Evolutionary conservation across 352 stramenopile genomes (phyloP).

Genomic region (Halophytophthora polymorphica): DNA sequence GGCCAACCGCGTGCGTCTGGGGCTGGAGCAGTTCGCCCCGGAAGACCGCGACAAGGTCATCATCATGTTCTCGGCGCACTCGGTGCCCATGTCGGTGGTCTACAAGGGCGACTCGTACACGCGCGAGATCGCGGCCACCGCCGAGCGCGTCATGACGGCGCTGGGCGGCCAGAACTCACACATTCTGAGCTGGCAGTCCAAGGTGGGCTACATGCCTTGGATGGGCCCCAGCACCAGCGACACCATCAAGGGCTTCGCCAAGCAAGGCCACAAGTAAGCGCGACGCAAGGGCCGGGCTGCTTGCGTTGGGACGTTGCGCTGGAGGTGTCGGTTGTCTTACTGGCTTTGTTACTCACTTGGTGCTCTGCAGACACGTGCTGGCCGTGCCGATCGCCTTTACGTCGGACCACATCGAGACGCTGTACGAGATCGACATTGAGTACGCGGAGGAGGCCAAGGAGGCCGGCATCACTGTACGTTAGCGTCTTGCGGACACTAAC

Average conservation of each 20-base stretch:
- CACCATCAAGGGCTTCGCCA: constrained; percentile 90
- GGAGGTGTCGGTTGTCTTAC: constrained; percentile 8
- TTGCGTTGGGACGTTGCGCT: background rate
- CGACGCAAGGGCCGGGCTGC: background rate
- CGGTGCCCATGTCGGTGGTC: constrained; percentile 87
- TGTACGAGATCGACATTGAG: constrained; percentile 99
- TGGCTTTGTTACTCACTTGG: background rate
- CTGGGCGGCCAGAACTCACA: constrained; percentile 71
- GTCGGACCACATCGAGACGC: constrained; percentile 98
- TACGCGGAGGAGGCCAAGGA: constrained; percentile 96
- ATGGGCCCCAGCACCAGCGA: constrained; percentile 97
- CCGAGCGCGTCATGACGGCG: constrained; percentile 70
- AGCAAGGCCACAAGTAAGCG: constrained; percentile 89
- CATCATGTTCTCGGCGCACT: constrained; percentile 91
- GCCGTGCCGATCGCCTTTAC: constrained; percentile 99
- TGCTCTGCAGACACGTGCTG: constrained; percentile 81
- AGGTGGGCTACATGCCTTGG: constrained; percentile 98
- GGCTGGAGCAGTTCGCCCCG: constrained; percentile 90
- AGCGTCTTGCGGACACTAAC: background rate
- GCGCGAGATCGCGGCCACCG: constrained; percentile 78
- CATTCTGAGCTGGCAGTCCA: constrained; percentile 95
- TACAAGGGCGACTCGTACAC: constrained; percentile 89
- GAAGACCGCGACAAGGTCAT: constrained; percentile 88
- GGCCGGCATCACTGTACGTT: constrained; percentile 86
- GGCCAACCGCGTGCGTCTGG: constrained; percentile 87